phyloP scores from a whole-genome alignment of 805 yeast species.

The Metschnikowia cerradonensis region DNA sequence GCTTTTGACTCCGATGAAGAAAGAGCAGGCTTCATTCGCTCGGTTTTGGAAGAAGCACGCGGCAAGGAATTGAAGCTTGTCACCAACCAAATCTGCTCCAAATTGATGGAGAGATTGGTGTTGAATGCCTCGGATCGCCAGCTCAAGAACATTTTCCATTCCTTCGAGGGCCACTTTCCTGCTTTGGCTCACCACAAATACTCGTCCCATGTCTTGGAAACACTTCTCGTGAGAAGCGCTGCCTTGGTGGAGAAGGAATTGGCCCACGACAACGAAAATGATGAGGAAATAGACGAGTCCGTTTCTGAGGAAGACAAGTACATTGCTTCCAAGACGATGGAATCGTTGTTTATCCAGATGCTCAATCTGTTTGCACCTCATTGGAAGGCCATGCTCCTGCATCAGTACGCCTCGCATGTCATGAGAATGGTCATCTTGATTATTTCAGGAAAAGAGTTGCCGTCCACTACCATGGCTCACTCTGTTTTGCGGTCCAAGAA shows the following conservation, averaged over 20 bases:
- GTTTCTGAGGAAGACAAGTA: constrained; percentile 27
- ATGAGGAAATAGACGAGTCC: constrained; percentile 26
- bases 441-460: constrained; percentile 72
- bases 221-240: constrained; percentile 72
- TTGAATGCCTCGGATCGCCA: constrained; percentile 61
- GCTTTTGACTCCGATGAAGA: constrained; percentile 76
- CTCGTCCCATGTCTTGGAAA: constrained; percentile 90
- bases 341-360: constrained; percentile 59
- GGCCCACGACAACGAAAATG: constrained; percentile 30
- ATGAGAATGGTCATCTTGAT: constrained; percentile 68
- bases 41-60: constrained; percentile 78
- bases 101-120: constrained; percentile 83
- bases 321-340: constrained; percentile 51
- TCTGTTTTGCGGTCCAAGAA: constrained; percentile 77
- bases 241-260: constrained; percentile 72
- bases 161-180: constrained; percentile 71
- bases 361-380: constrained; percentile 63
- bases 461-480: constrained; percentile 64
- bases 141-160: constrained; percentile 58
- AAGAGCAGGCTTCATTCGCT: constrained; percentile 61
- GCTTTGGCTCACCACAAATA: constrained; percentile 81
- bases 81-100: constrained; percentile 93
- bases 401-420: constrained; percentile 87
- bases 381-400: constrained; percentile 54
- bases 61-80: constrained; percentile 91